A percentile compares a stretch with the other conserved stretches of the same genome.
These are phyloP conservation scores for barrel medic (Medicago truncatula) DNA, from an alignment of 306 rosid species.

Conservation along the genomic window DNA sequence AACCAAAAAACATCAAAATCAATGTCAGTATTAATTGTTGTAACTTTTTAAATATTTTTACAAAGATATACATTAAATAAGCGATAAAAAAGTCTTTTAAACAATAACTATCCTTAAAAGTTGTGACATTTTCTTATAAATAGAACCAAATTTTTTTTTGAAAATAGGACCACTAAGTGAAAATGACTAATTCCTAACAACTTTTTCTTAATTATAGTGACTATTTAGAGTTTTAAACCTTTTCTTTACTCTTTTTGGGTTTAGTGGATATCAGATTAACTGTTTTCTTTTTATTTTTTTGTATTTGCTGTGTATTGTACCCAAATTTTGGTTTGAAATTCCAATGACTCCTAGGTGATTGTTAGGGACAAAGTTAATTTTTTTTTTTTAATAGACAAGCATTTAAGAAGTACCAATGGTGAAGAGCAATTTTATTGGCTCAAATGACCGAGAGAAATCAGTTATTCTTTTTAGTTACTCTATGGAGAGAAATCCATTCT, in stretches of 20 bases:
- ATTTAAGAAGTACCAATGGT: conserved; percentile 42
- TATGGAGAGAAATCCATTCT: too few species aligned
- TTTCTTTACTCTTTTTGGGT: conserved; percentile 40
- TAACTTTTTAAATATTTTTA: too few species aligned
- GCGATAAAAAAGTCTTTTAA: too few species aligned
- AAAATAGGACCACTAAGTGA: conserved; percentile 51
- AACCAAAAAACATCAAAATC: too few species aligned
- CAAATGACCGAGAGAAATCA: too few species aligned
- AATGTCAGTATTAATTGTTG: too few species aligned
- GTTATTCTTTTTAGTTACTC: too few species aligned
- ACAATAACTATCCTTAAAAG: too few species aligned
- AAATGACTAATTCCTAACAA: conserved; percentile 61
- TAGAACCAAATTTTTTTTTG: too few species aligned
- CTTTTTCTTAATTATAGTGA: conserved; percentile 43
- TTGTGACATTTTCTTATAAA: too few species aligned
- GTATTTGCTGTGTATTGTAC: conserved; percentile 40
- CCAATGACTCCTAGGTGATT: conserved; percentile 45
- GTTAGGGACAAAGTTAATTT: conserved; percentile 26
- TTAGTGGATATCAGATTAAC: conserved; percentile 37
- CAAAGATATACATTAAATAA: too few species aligned
- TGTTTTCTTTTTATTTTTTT: conserved; percentile 7
- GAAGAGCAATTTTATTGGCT: too few species aligned
- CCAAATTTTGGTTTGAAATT: conserved; percentile 45
- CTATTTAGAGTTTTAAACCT: conserved; percentile 32
- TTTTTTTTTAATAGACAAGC: neutral